Percentiles rank a stretch among this genome's conserved stretches.
phyloP scores from a whole-genome alignment of 2,329 filamentous ascomycete genomes.

The Whalleya microplaca region DNA sequence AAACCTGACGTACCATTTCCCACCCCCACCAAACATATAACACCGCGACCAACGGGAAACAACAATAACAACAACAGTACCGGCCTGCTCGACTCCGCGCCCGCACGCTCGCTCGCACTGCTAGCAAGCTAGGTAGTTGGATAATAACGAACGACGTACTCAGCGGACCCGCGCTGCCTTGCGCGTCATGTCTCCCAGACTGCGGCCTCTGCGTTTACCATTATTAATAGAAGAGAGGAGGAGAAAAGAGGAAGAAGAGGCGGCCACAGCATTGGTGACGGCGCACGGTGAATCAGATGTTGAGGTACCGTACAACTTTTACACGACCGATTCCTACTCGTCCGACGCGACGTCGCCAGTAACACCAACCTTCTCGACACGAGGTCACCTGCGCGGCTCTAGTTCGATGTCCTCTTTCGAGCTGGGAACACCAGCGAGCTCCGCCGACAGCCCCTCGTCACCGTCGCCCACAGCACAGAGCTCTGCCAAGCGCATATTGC shows the following conservation, averaged over 20 bases:
- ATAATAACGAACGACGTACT: slow-evolving; percentile 20
- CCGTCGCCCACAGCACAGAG: slow-evolving; percentile 54
- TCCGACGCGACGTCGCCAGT: slow-evolving; percentile 72
- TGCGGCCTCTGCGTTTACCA: slow-evolving; percentile 39
- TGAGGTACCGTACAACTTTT: slow-evolving; percentile 51
- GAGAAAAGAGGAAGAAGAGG: slow-evolving; percentile 35
- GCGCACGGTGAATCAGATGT: slow-evolving; percentile 33
- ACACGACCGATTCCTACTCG: slow-evolving; percentile 57
- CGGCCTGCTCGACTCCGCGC: too few species aligned
- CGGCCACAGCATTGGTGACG: background rate
- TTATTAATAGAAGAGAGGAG: slow-evolving; percentile 36
- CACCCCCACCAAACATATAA: slow-evolving; percentile 14
- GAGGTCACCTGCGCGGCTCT: slow-evolving; percentile 65
- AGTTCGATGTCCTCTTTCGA: slow-evolving; percentile 82
- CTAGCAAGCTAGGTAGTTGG: slow-evolving; percentile 11
- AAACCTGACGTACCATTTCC: slow-evolving; percentile 25
- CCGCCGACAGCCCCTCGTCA: slow-evolving; percentile 56
- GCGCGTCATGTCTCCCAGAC: slow-evolving; percentile 33
- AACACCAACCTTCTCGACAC: slow-evolving; percentile 71
- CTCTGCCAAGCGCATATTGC: slow-evolving; percentile 68
- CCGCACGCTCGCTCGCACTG: too few species aligned
- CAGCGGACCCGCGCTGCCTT: slow-evolving; percentile 16
- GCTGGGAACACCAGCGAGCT: slow-evolving; percentile 54
- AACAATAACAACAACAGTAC: slow-evolving; percentile 10
- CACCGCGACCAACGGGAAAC: slow-evolving; percentile 8